Percentiles rank a stretch among this genome's conserved stretches.
phyloP scores from a whole-genome alignment of 2,329 filamentous ascomycete species.

The Alternaria brassicicola region DNA sequence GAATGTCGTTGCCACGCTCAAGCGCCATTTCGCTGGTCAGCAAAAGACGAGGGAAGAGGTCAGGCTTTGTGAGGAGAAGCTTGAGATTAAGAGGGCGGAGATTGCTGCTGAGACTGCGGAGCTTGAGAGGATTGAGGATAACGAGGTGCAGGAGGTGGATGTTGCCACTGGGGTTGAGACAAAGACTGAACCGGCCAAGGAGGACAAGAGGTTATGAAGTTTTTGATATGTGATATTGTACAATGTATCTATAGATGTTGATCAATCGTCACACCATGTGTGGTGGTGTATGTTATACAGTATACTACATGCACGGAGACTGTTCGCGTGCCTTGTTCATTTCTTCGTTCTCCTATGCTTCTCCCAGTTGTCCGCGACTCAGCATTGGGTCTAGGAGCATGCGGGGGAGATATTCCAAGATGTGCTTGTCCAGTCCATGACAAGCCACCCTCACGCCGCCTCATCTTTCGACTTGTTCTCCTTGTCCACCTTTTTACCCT shows the following conservation, averaged over 20 bases:
- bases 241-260: conserved; percentile 24
- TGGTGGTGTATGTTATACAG: conserved; percentile 7
- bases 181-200: neutral
- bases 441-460: neutral
- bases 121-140: neutral
- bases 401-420: neutral
- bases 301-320: neutral
- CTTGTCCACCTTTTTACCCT: conserved; percentile 35
- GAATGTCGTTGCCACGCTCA: conserved; percentile 10
- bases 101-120: conserved; percentile 9
- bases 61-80: conserved; percentile 9
- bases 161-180: neutral
- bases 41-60: conserved; percentile 18
- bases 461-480: conserved; percentile 14
- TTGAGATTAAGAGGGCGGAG: conserved; percentile 18
- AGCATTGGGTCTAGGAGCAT: neutral
- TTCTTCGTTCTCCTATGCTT: neutral
- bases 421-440: neutral
- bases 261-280: conserved; percentile 12
- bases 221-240: conserved; percentile 17
- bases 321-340: neutral
- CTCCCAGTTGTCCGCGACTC: neutral
- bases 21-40: conserved; percentile 14
- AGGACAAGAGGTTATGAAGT: conserved; percentile 15
- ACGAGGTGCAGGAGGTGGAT: neutral